These are phyloP conservation scores for Bathelium albidoporum DNA, from an alignment of 495 filamentous ascomycete genomes.

Conservation along the genomic window DNA sequence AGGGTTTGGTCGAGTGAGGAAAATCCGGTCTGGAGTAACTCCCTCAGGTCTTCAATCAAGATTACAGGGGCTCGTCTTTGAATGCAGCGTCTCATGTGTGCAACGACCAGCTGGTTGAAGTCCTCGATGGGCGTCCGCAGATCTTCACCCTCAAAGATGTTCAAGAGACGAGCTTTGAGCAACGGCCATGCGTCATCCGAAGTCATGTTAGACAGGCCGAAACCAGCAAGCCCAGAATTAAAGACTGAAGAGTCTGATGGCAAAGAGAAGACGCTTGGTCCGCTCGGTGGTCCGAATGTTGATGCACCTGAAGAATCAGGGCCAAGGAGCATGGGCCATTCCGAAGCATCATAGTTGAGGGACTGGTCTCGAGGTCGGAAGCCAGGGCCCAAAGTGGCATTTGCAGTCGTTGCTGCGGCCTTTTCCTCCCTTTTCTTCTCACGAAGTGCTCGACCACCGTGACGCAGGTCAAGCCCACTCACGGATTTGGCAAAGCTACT, in stretches of 20 bases:
- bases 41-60: conserved; percentile 61
- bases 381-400: conserved; percentile 25
- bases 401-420: conserved; percentile 35
- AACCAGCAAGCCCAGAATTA: conserved; percentile 27
- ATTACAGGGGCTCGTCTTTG: conserved; percentile 27
- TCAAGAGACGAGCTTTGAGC: conserved; percentile 78
- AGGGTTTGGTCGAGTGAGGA: conserved; percentile 73
- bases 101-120: conserved; percentile 69
- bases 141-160: conserved; percentile 89
- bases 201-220: conserved; percentile 71
- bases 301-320: conserved; percentile 14
- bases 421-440: conserved; percentile 88
- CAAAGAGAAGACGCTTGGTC: conserved; percentile 14
- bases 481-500: conserved; percentile 66
- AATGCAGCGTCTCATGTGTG: conserved; percentile 31
- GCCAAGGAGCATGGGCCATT: conserved; percentile 15
- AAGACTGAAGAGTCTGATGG: conserved; percentile 16
- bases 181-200: conserved; percentile 93
- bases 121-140: conserved; percentile 85
- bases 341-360: conserved; percentile 25
- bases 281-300: conserved; percentile 19
- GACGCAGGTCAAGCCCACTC: conserved; percentile 72
- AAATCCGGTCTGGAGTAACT: conserved; percentile 75
- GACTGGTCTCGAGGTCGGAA: conserved; percentile 20
- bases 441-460: conserved; percentile 72